Evolutionary conservation across 192 early-diverging fungal species (phyloP), one percentile per base, ranked within the genome.

Genomic region (Entomortierella chlamydospora): DNA sequence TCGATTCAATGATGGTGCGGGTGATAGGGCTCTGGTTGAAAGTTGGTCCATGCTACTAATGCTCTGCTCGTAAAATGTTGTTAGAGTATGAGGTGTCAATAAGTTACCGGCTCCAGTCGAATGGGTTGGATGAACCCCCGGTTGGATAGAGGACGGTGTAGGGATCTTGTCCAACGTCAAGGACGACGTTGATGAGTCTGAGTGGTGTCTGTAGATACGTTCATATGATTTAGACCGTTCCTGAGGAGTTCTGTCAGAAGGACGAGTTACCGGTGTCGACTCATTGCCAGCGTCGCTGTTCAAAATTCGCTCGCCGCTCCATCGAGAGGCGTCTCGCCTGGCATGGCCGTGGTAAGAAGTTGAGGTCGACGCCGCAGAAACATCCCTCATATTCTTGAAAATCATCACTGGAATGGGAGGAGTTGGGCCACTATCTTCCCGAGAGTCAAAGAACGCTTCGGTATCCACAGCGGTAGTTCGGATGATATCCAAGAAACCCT

Each of bases 301-400:
- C 28, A 61, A 79, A n/a, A 79, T 79, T 2, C 76, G 31, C n/a
- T 79, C 68, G n/a, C 68, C 76, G 25, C 68, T 79, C 76, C 76
- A 79, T 29, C 76, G 51, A 10, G 76, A 79, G 0, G 53, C 51
- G 13, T 64, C 74, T n/a, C 61, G 31, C 22, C 76, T 66, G 41
- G 62, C 58, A 41, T 70, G 76, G 15, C 76, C 67, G 31, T 79
- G 68, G n/a, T 70, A 69, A 0, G 76, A 26, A 8, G 62, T 59
- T 9, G 76, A 79, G 4, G 17, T 41, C 20, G 67, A 53, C 4
- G 76, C 62, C 12, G 63, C 76, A 6, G 76, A 43, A 47, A 79
- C 43, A 55, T 79, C 76, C 52, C 76, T 41, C 49, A 64, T 70
- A 30, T 70, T 70, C 34, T 79, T 79, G 51, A 79, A 79, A 5